Evolutionary conservation across 2,329 filamentous ascomycete species (phyloP), one percentile per base, ranked within the genome.

Genomic region (Fusarium neocosmosporiellum): DNA sequence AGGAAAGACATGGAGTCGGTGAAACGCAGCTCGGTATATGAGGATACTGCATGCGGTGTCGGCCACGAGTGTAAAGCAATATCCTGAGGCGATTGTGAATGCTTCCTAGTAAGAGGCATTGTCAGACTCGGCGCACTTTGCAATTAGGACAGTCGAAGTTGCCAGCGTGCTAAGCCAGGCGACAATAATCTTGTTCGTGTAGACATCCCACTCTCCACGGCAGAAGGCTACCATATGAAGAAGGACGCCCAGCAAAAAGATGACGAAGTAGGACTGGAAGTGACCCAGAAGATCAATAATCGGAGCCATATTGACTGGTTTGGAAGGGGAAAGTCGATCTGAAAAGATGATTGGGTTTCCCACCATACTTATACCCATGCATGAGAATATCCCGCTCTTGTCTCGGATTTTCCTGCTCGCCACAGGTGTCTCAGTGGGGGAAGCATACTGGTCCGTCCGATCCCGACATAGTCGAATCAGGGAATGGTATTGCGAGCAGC

Each of bases 201-300:
- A 63, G 16, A 69, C 59, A 18, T 69, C 67, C 67, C 67, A 69
- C 60, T 69, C 67, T 16, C 67, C 63, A 14, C 33, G 64, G 5
- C 53, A 14, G 13, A 69, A 69, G 29, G 41, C 18, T 7, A 9
- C 20, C 3, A 62, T 37, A 27, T 69, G 67, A 13, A 67, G 53
- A n/a, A 59, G 13, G 14, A 63, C 54, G 10, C 67, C 67, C 16
- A 50, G 1, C 16, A 20, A 33, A 31, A 63, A 66, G 24, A 53
- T 13, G 33, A 53, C 4, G 4, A 7, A 7, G n/a, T 37, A 61
- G 6, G 31, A n/a, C 16, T 16, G 22, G 6, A 16, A 18, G 8
- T 29, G 7, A 2, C 8, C 22, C 7, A 37, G 31, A 31, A 18
- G 8, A 13, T 31, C 22, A 22, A 22, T 22, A 3, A 24, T 8